phyloP scores from a whole-genome alignment of 2,329 filamentous ascomycete species.

The Aurifilum marmelostoma region DNA sequence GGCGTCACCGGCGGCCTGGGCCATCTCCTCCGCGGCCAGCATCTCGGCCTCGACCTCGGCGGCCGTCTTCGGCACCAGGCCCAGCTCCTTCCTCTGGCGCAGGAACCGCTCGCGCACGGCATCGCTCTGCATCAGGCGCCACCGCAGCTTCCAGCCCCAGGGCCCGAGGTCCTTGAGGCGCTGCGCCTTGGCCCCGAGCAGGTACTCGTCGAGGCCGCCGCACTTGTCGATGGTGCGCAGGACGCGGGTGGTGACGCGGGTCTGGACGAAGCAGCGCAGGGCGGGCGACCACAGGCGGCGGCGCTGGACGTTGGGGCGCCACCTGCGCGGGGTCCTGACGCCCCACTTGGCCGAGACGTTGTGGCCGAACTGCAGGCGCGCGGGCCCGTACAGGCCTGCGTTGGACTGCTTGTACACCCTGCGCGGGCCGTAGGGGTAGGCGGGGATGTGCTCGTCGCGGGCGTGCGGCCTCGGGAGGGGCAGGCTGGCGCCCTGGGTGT shows the following conservation, averaged over 20 bases:
- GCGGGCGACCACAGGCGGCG: conserved; percentile 69
- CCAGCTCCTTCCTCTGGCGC: conserved; percentile 65
- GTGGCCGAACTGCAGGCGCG: conserved; percentile 79
- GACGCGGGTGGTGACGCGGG: conserved; percentile 71
- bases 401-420: conserved; percentile 80
- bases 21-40: conserved; percentile 12
- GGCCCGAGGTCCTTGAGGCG: conserved; percentile 86
- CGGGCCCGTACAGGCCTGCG: conserved; percentile 70
- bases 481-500: conserved; percentile 29
- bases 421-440: conserved; percentile 74
- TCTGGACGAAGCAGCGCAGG: conserved; percentile 65
- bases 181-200: conserved; percentile 76
- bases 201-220: conserved; percentile 89
- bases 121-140: conserved; percentile 81
- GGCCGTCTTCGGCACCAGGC: conserved; percentile 58
- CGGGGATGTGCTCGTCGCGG: conserved; percentile 49
- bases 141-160: conserved; percentile 86
- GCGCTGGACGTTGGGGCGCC: conserved; percentile 74
- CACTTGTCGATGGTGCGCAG: conserved; percentile 78
- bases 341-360: conserved; percentile 69
- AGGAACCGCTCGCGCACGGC: conserved; percentile 68
- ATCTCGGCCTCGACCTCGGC: conserved; percentile 34
- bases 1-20: background rate
- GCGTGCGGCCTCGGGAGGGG: conserved; percentile 52
- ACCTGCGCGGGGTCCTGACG: conserved; percentile 71